Evolutionary conservation across 2,329 filamentous ascomycete species (phyloP), one percentile per base, ranked within the genome.

Genomic region (Lachnellula occidentalis): DNA sequence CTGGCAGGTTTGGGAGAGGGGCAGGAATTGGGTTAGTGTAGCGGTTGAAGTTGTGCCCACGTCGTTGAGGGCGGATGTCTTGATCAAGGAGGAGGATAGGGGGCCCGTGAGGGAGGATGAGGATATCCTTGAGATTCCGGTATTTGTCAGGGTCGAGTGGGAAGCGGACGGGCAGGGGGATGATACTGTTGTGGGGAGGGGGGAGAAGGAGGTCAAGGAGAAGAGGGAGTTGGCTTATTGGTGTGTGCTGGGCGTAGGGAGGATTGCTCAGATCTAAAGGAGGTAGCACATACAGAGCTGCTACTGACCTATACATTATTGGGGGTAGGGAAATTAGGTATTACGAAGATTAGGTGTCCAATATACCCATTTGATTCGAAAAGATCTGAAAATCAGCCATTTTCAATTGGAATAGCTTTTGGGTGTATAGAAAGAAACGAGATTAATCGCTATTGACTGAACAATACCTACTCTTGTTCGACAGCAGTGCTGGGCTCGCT

Each of bases 1-100:
- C 89, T 0, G 94, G 92, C 50, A 97, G 72, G 85, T 97, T n/a
- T 99, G 90, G 88, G 92, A 96, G 60, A 82, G 86, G 51, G 92
- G 92, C 0, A 79, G 92, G 36, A 99, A 97, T 70, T 96, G 92
- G 89, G 94, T 94, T 15, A 94, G 86, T 61, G 90, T 99, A 11
- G 88, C 96, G 19, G 78, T 99, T 24, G 94, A 99, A 70, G 87
- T 99, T 14, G 82, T 96, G 0, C 82, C 92, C 1, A 76, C 68
- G 3, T 67, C 65, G 17, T 66, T 68, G 51, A 57, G 48, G 24
- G 59, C 58, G 12, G 61, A 59, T 21, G 59, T 65, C 34, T 60
- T 63, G 46, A 66, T 68, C 51, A 67, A 58, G 22, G 65, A 70
- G 51, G 67, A 62, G 24, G 75, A 78, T 58, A 68, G 74, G 47